phyloP scores from a whole-genome alignment of 345 rosid species.

The Garcia nutans region DNA sequence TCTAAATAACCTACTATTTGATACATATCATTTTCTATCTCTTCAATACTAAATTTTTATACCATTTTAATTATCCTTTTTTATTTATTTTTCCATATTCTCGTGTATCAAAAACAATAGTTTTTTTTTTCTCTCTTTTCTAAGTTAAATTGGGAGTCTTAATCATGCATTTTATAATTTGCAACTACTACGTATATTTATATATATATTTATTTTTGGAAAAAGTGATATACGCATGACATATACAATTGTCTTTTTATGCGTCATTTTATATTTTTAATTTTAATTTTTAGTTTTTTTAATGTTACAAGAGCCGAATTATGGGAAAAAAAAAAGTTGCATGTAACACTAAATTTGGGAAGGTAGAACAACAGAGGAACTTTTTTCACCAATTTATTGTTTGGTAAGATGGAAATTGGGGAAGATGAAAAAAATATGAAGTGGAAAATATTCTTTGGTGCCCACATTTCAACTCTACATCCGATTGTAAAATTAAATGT shows the following conservation, averaged over 20 bases:
- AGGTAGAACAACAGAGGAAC: too few species aligned
- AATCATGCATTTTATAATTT: not conserved
- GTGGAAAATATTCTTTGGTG: too few species aligned
- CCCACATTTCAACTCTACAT: too few species aligned
- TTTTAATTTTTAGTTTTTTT: too few species aligned
- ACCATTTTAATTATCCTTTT: too few species aligned
- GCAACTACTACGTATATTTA: not conserved
- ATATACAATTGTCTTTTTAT: not conserved
- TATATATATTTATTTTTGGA: not conserved
- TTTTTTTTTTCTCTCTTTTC: not conserved
- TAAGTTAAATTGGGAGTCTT: slow-evolving; percentile 1
- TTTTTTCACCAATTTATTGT: too few species aligned
- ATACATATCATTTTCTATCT: not conserved
- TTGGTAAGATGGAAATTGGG: too few species aligned
- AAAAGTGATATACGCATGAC: slow-evolving; percentile 21
- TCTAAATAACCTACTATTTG: slow-evolving; percentile 11
- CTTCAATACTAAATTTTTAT: not conserved
- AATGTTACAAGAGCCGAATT: too few species aligned
- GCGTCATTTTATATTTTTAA: not conserved
- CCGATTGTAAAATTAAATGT: too few species aligned
- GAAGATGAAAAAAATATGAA: too few species aligned
- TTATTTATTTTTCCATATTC: not conserved
- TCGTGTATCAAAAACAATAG: slow-evolving; percentile 12
- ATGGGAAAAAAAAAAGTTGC: too few species aligned
- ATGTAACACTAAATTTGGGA: too few species aligned